Conservation (phyloP, 148 eudicot species). For the Rheum nobile region DNA sequence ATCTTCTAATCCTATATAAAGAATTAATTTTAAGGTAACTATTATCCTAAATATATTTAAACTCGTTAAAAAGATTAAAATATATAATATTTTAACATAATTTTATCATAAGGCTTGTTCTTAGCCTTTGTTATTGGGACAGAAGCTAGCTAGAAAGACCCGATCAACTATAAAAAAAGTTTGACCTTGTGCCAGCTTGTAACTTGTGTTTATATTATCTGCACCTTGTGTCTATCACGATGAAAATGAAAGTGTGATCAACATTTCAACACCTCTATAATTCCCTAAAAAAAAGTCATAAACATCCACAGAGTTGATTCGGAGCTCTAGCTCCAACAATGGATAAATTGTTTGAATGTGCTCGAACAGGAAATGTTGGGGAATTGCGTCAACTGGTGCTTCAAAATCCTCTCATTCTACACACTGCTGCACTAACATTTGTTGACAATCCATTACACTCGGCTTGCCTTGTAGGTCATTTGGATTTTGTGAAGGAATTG, state of each 20-base stretch:
- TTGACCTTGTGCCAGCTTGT: not conserved
- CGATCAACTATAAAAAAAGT: too few relatives aligned
- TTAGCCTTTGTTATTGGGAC: too few relatives aligned
- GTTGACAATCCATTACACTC: constrained; percentile 6
- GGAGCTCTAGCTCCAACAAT: not conserved
- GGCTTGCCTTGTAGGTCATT: not conserved
- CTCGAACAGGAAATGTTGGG: not conserved
- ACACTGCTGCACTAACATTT: not conserved
- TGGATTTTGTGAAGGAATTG: not conserved
- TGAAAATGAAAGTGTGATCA: not conserved
- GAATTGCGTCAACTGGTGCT: not conserved
- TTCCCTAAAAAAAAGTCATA: not conserved
- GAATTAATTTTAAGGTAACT: too few relatives aligned
- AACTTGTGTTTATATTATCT: not conserved
- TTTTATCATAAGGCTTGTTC: too few relatives aligned
- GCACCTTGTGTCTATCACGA: not conserved
- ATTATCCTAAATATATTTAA: too few relatives aligned
- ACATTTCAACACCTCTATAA: not conserved
- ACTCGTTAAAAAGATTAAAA: too few relatives aligned
- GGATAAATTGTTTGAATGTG: not conserved
- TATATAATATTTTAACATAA: too few relatives aligned
- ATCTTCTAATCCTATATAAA: too few relatives aligned
- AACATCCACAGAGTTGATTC: not conserved
- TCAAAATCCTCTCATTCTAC: not conserved
- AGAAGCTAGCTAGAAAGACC: too few relatives aligned